Evolutionary conservation across 1,284 basidiomycete genomes (phyloP).

Genomic region (Hymenochaete sp.): DNA sequence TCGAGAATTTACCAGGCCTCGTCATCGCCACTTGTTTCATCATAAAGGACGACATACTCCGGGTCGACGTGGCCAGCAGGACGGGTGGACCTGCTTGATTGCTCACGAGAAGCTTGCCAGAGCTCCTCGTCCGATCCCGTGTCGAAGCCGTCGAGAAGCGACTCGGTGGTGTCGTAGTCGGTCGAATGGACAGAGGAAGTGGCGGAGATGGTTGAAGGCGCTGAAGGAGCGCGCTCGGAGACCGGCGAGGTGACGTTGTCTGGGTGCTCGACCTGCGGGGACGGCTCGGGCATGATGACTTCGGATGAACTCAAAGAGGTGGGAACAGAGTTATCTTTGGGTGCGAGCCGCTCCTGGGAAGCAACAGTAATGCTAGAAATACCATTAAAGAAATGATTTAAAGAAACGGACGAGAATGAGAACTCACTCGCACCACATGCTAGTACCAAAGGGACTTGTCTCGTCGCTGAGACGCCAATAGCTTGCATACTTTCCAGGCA

Average conservation of each 20-base stretch:
- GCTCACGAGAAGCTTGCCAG: slow-evolving; percentile 52
- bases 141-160: slow-evolving; percentile 33
- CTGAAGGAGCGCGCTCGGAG: slow-evolving; percentile 11
- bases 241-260: slow-evolving; percentile 14
- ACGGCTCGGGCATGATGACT: slow-evolving; percentile 53
- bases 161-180: slow-evolving; percentile 27
- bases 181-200: slow-evolving; percentile 28
- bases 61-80: slow-evolving; percentile 27
- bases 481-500: slow-evolving; percentile 59
- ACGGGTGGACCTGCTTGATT: slow-evolving; percentile 15
- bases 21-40: slow-evolving; percentile 30
- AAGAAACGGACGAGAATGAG: slow-evolving; percentile 14
- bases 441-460: slow-evolving; percentile 56
- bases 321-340: no score
- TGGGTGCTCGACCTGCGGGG: slow-evolving; percentile 21
- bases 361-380: slow-evolving; percentile 28
- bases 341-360: no score
- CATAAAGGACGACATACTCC: slow-evolving; percentile 66
- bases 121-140: slow-evolving; percentile 43
- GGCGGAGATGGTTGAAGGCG: slow-evolving; percentile 20
- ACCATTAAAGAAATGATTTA: slow-evolving; percentile 11
- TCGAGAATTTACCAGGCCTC: neutral
- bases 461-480: slow-evolving; percentile 67
- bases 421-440: slow-evolving; percentile 66
- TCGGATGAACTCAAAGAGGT: slow-evolving; percentile 56